Percentiles rank a stretch among this genome's conserved stretches.
Evolutionary conservation across 2,329 filamentous ascomycete species (phyloP).

Genomic region (Penicillium sp.): DNA sequence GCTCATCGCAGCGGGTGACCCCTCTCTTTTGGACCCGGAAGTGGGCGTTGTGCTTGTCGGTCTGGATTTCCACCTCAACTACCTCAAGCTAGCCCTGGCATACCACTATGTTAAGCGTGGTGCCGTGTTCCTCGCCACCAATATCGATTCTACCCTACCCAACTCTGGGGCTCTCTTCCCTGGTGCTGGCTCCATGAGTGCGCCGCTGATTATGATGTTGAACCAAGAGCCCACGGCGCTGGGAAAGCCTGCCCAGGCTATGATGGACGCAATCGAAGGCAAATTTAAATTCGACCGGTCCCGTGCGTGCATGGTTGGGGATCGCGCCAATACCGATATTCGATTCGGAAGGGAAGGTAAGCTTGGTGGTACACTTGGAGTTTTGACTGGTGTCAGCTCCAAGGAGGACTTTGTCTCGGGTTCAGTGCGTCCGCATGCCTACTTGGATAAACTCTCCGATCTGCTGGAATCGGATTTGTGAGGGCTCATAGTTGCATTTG

Average conservation of each 20-base stretch:
- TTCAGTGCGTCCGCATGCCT: constrained; percentile 75
- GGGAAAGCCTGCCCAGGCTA: constrained; percentile 95
- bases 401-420: constrained; percentile 83
- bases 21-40: constrained; percentile 77
- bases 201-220: constrained; percentile 75
- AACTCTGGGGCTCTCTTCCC: constrained; percentile 83
- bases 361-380: constrained; percentile 86
- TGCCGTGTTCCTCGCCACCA: constrained; percentile 89
- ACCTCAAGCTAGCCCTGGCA: constrained; percentile 83
- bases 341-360: constrained; percentile 90
- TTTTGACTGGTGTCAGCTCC: constrained; percentile 83
- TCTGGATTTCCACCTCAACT: constrained; percentile 93
- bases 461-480: constrained; percentile 51
- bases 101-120: constrained; percentile 82
- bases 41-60: constrained; percentile 89
- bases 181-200: constrained; percentile 81
- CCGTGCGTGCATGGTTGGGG: constrained; percentile 93
- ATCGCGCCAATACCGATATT: constrained; percentile 93
- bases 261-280: constrained; percentile 99
- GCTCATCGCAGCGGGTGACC: constrained; percentile 70
- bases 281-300: constrained; percentile 87
- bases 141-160: constrained; percentile 87
- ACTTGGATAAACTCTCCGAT: constrained; percentile 84
- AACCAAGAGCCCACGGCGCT: constrained; percentile 73
- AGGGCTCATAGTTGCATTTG: constrained; percentile 1